phyloP scores from a whole-genome alignment of 1,284 basidiomycete genomes.

The Amylostereum chailletii region DNA sequence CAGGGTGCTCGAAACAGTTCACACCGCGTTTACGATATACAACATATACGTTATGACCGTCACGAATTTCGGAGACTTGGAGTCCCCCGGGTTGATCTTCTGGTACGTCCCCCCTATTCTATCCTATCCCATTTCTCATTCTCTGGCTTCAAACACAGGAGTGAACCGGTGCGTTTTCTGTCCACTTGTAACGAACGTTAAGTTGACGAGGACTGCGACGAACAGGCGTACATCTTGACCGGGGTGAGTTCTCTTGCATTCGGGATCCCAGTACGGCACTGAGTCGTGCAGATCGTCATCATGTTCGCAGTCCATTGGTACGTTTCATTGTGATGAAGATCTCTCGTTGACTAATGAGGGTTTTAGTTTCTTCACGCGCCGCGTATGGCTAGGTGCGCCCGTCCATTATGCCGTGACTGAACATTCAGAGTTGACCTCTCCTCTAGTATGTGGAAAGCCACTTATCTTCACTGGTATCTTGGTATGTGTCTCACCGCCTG shows the following conservation, averaged over 20 bases:
- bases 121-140: not conserved
- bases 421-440: too few species aligned
- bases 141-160: not conserved
- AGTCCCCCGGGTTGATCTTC: conserved; percentile 4
- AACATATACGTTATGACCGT: conserved; percentile 12
- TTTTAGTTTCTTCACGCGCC: conserved; percentile 1
- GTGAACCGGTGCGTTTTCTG: not conserved
- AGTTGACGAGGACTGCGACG: not conserved
- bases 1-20: conserved; percentile 11
- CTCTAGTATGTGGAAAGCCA: conserved; percentile 1
- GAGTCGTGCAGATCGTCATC: not conserved
- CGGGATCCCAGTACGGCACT: not conserved
- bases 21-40: conserved; percentile 13
- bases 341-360: not conserved
- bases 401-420: too few species aligned
- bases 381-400: conserved; percentile 1
- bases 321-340: not conserved
- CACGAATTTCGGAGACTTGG: conserved; percentile 8
- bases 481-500: not conserved
- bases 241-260: not conserved
- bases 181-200: not conserved
- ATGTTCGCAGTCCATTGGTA: conserved; percentile 4
- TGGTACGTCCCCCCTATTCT: conserved; percentile 6
- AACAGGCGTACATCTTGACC: not conserved
- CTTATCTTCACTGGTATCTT: not conserved